Base-by-base conservation (phyloP, 202 grass and related monocot genomes). In the Dendrocalamus latiflorus region DNA sequence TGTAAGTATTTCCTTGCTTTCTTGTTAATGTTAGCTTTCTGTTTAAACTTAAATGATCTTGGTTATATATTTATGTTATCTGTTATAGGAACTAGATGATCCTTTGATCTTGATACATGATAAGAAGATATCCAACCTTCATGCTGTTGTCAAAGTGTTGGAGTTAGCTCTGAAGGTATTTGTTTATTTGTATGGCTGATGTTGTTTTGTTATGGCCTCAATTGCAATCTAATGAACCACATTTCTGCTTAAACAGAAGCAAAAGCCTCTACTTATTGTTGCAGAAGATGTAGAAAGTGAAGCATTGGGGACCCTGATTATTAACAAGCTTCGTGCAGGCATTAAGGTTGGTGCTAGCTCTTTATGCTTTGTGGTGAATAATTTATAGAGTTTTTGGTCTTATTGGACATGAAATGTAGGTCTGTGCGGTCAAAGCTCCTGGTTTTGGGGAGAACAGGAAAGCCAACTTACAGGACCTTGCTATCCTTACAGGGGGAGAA, bases 61-160 rank as follows among this genome's bases (percentile, higher is more conserved):
- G 6, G 65, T 4, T 72, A 64, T 71, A 14, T 43, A 44, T 64
- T 59, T 73, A 47, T 84, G 51, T 25, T 45, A 70, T 63, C 55
- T 69, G n/a, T n/a, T n/a, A n/a, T n/a, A n/a, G n/a, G n/a, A 34
- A 34, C 33, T 34, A 34, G 33, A 34, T 34, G 93, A 95, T 9
- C 95, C 95, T 39, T 65, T 95, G 42, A 95, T 98, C 83, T 81
- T 98, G 87, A 98, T 98, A 74, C 87, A 95, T 78, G 95, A 98
- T 75, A 98, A 98, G 91, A 98, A 98, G 85, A 74, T 98, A 57
- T 89, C 92, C 0, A 98, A 89, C 80, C 56, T 91, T 58, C 88
- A 89, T 74, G 85, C 92, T 1, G 34, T 95, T 59, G 95, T 98
- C 34, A 98, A 98, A 64, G 83, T 98, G 62, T 77, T 98, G 56